Conservation (phyloP, 1,139 yeast genomes). For the Sugiyamaella pinicola region DNA sequence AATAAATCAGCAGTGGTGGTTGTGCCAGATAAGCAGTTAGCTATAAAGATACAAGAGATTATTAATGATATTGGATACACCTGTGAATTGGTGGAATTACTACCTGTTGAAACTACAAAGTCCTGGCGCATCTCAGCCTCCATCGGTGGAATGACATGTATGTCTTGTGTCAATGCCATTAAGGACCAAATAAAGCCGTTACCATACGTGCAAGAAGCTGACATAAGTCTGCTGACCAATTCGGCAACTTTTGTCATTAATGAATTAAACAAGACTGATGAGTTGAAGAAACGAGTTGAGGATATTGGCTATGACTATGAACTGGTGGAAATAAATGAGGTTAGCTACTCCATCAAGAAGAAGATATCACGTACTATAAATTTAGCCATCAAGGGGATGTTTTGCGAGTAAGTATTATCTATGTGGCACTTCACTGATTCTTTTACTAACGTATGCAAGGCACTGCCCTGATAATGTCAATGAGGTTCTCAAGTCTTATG, state of each 20-base stretch:
- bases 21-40: constrained; percentile 50
- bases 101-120: constrained; percentile 51
- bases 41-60: constrained; percentile 51
- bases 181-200: constrained; percentile 52
- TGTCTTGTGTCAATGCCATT: constrained; percentile 66
- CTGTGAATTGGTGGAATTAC: constrained; percentile 58
- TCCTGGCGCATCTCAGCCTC: constrained; percentile 56
- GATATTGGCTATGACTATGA: constrained; percentile 69
- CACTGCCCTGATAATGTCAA: constrained; percentile 66
- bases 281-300: constrained; percentile 55
- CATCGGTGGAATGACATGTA: constrained; percentile 76
- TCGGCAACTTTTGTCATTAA: constrained; percentile 58
- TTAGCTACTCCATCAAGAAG: constrained; percentile 27
- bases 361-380: constrained; percentile 55
- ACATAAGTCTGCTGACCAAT: constrained; percentile 61
- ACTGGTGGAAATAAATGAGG: constrained; percentile 30
- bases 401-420: constrained; percentile 47
- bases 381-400: constrained; percentile 67
- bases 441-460: constrained; percentile 27
- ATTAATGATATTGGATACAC: constrained; percentile 61
- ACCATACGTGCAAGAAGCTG: constrained; percentile 56
- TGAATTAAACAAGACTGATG: constrained; percentile 40
- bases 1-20: constrained; percentile 40
- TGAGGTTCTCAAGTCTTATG: constrained; percentile 53
- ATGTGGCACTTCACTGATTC: too few relatives aligned